Base-by-base conservation (phyloP, 1,284 basidiomycete genomes). In the Vanrija sp. region DNA sequence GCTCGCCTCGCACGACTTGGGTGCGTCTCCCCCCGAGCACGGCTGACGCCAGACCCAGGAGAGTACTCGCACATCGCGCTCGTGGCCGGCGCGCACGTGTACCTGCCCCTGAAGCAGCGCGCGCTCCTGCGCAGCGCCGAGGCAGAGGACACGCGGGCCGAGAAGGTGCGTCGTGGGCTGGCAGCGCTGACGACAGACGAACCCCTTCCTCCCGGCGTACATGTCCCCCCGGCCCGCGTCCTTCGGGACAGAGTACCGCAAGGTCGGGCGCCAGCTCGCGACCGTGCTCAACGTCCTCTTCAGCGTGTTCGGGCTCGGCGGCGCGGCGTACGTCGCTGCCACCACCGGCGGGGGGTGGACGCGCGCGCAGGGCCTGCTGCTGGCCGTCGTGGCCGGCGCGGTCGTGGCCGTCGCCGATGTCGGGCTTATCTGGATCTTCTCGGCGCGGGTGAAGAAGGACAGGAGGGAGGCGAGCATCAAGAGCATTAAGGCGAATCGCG, bases 211-310 rank as follows among this genome's bases (percentile, higher is more conserved):
- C 14, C 72, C 72, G 1, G 53, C 60, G 0, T 67, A 72, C 54
- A 59, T 74, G 35, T 66, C 64, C 23, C 54, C 65, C 0, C 47
- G 16, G 1, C 60, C 63, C 3, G 61, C 66, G 0, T 59, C 65
- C 4, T 41, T 69, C n/a, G 67, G 63, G 3, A 23, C 24, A 14
- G 72, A 72, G 51, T 69, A 68, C 47, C 61, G 67, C 27, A 22
- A 47, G 8, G 45, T 69, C n/a, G 51, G 56, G 10, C 59, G 59
- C 14, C 58, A 64, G 36, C 53, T 74, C 6, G 57, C 69, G 4
- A 74, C 67, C 3, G 47, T 59, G 1, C 50, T 72, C 53, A 74
- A 74, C 49, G 63, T 74, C 24, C 56, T 72, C 25, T 74, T 74
- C 58, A 69, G 67, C 4, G 65, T 72, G 6, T 55, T 68, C 44